Percentiles rank a stretch among this genome's conserved stretches.
phyloP scores from a whole-genome alignment of 805 yeast species.

The Barnettozyma sp. region DNA sequence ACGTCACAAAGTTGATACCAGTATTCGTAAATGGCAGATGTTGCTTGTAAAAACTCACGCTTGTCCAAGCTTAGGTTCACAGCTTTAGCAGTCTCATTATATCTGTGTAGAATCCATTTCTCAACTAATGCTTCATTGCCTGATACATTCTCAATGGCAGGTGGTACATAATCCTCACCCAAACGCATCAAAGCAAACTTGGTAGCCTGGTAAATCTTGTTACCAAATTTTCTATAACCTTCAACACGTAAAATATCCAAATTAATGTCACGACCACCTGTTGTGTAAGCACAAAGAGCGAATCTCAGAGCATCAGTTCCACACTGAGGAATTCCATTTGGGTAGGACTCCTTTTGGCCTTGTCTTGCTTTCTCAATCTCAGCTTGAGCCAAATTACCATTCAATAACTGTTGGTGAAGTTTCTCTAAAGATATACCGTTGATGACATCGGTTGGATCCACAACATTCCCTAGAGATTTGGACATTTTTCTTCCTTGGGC shows the following conservation, averaged over 20 bases:
- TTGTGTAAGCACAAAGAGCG: conserved; percentile 95
- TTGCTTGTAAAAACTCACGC: conserved; percentile 85
- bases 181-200: conserved; percentile 91
- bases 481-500: conserved; percentile 99
- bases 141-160: conserved; percentile 51
- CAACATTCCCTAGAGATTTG: conserved; percentile 91
- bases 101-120: conserved; percentile 90
- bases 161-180: conserved; percentile 84
- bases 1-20: conserved; percentile 97
- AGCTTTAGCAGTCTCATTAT: conserved; percentile 59
- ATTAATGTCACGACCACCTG: conserved; percentile 98
- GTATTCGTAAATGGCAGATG: conserved; percentile 82
- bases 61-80: conserved; percentile 64
- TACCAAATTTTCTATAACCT: conserved; percentile 98
- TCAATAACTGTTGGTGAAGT: conserved; percentile 67
- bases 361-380: conserved; percentile 81
- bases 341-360: conserved; percentile 87
- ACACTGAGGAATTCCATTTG: conserved; percentile 97
- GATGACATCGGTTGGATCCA: conserved; percentile 94
- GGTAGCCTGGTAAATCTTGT: conserved; percentile 98
- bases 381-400: conserved; percentile 83
- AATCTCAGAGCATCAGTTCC: conserved; percentile 98
- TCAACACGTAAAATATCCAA: conserved; percentile 94
- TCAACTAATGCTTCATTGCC: conserved; percentile 90
- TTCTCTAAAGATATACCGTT: conserved; percentile 75